Evolutionary conservation across 352 stramenopile species (phyloP).

Genomic region (Phytophthora quininea): DNA sequence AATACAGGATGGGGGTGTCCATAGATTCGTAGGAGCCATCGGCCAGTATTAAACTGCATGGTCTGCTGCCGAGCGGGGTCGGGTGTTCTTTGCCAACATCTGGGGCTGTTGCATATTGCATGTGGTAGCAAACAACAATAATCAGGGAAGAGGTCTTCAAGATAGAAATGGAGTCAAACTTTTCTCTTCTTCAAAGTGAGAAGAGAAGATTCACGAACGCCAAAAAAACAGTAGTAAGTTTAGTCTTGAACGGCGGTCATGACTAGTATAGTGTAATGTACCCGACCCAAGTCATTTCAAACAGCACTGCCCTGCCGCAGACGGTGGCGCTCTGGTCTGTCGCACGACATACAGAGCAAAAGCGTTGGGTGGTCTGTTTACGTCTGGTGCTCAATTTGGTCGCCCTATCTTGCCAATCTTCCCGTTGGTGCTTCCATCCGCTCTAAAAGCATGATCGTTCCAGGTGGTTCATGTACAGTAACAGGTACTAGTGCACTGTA

Average conservation of each 20-base stretch:
- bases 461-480: background rate
- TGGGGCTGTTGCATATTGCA: background rate
- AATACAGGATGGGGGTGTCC: conserved; percentile 25
- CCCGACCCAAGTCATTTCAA: no score
- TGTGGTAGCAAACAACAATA: background rate
- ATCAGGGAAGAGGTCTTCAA: background rate
- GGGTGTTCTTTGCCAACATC: background rate
- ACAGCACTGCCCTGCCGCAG: background rate
- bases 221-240: no score
- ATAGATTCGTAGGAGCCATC: background rate
- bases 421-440: conserved; percentile 17
- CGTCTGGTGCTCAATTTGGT: background rate
- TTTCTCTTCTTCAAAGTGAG: background rate
- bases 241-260: no score
- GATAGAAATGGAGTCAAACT: background rate
- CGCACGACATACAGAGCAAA: background rate
- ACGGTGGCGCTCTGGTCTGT: background rate
- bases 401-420: conserved; percentile 31
- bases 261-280: no score
- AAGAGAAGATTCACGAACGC: no score
- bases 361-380: background rate
- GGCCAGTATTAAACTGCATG: background rate
- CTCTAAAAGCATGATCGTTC: conserved; percentile 15
- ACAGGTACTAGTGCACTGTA: no score
- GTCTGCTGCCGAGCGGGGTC: background rate